Evolutionary conservation across 805 yeast species (phyloP).

Genomic region (Wickerhamomyces hampshirensis): DNA sequence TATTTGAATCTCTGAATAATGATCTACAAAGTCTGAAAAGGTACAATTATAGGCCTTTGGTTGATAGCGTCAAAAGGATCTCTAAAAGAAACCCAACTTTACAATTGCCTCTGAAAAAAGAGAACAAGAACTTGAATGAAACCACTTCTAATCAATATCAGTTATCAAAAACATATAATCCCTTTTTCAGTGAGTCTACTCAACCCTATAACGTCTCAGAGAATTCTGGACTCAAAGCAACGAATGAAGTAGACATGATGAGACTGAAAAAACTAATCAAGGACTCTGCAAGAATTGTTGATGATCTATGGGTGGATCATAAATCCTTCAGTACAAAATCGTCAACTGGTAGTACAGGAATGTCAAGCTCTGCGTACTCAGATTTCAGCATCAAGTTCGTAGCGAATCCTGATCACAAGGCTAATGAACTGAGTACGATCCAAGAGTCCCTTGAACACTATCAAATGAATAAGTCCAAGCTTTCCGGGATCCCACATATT

Average conservation of each 20-base stretch:
- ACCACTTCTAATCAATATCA: not conserved
- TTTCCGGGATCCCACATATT: not conserved
- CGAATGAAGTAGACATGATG: not conserved
- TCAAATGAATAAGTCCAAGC: not conserved
- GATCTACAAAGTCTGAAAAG: conserved; percentile 18
- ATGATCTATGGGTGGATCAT: conserved; percentile 4
- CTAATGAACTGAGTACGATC: not conserved
- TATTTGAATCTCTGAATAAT: conserved; percentile 20
- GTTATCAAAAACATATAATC: not conserved
- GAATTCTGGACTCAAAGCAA: too few species aligned
- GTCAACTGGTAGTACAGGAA: not conserved
- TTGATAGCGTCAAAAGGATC: conserved; percentile 9
- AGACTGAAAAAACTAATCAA: not conserved
- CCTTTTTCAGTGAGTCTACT: not conserved
- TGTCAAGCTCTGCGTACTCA: not conserved
- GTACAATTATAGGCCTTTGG: conserved; percentile 16
- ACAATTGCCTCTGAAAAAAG: not conserved
- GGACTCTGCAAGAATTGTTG: not conserved
- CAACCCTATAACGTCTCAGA: not conserved
- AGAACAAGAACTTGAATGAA: not conserved
- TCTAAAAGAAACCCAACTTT: not conserved
- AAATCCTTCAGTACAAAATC: not conserved
- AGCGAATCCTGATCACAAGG: not conserved
- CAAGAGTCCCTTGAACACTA: not conserved
- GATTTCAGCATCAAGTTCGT: not conserved